Evolutionary conservation across 2,329 filamentous ascomycete species (phyloP), one percentile per base, ranked within the genome.

Genomic region (Zelopaecilomyces penicillatus): DNA sequence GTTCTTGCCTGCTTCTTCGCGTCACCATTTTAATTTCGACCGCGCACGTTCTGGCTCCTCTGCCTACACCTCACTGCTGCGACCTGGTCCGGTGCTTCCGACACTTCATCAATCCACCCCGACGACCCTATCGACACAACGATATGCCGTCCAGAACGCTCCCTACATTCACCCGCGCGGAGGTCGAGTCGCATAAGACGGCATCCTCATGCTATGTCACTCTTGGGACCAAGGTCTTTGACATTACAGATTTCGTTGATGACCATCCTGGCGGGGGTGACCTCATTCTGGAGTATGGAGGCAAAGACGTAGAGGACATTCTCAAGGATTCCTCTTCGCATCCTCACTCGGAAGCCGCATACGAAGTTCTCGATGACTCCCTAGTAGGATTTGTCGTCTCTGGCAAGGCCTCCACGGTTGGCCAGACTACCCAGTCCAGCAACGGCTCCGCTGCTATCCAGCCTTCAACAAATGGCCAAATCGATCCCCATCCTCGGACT

Each of bases 231-330:
- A 94, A 91, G 56, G 91, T 98, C 55, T 98, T 89, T 75, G 91
- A 98, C 71, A 77, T 98, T 52, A 96, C 93, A 47, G 80, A 87
- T 45, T 98, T 98, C 60, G 66, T 96, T 49, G 80, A 89, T 42
- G 83, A 89, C 54, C 93, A 98, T 63, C 93, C 93, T 27, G 93
- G 93, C 54, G 93, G 93, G 47, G 80, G 81, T 56, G 87, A 95
- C 50, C 71, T 97, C 55, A 83, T 98, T 50, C 72, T 96, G 51
- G 86, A 95, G 43, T 95, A 93, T 63, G 93, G 78, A 30, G 91
- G 91, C 53, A 87, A 88, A 64, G 93, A 98, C 65, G 75, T 96
- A 46, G 76, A 78, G 52, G 75, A 81, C 4, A 94, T 96, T 47
- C 73, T 98, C 66, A 81, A 85, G 60, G 90, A 98, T 59, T 75